phyloP scores from a whole-genome alignment of 163 green algal species.

The Chlorella variabilis region DNA sequence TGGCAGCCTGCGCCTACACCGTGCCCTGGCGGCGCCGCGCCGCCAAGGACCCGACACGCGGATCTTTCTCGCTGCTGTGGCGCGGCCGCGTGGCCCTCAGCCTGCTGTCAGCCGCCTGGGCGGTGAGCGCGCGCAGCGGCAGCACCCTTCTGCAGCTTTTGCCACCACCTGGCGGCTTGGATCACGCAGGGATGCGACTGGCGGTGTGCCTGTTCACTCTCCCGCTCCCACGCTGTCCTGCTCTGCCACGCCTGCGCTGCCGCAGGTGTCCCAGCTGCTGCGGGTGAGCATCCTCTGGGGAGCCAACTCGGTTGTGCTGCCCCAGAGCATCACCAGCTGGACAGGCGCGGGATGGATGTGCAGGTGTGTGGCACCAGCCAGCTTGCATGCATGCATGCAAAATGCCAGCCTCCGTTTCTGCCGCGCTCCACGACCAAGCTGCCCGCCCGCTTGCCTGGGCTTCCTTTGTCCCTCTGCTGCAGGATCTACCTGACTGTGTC shows the following conservation, averaged over 20 bases:
- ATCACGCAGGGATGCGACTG: too few relatives aligned
- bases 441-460: too few relatives aligned
- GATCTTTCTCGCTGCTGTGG: constrained; percentile 38
- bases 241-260: neutral
- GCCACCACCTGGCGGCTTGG: too few relatives aligned
- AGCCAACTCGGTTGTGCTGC: constrained; percentile 37
- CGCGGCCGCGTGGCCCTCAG: constrained; percentile 10
- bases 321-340: constrained; percentile 32
- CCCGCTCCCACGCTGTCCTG: neutral
- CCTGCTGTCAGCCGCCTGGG: neutral
- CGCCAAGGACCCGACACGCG: constrained; percentile 3
- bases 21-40: constrained; percentile 28
- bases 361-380: neutral
- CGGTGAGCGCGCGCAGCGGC: neutral
- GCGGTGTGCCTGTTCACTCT: too few relatives aligned
- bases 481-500: constrained; percentile 42
- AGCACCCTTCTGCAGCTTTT: too few relatives aligned
- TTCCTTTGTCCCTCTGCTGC: neutral
- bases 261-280: constrained; percentile 34
- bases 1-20: constrained; percentile 7
- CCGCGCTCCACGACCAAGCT: neutral
- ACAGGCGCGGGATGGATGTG: constrained; percentile 41
- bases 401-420: neutral
- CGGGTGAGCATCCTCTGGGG: constrained; percentile 45
- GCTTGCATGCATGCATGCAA: neutral